Base-by-base conservation (phyloP, 2,329 filamentous ascomycete species). In the Parascedosporium putredinis region DNA sequence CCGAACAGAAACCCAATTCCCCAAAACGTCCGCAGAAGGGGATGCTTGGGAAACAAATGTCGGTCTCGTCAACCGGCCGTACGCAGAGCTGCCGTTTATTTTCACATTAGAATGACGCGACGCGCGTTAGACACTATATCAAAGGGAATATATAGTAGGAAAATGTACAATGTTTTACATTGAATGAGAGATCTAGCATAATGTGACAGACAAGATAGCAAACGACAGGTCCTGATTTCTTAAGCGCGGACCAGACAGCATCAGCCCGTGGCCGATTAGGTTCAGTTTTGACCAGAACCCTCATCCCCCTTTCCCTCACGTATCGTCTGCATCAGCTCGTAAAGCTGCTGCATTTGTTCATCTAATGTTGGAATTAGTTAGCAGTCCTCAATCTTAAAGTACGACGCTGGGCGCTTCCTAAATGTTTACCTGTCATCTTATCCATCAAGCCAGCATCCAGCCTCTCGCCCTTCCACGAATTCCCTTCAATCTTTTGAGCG, bases 301-400 rank as follows among this genome's bases (percentile, higher is more conserved):
- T 43, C 57, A 38, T 12, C 59, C 40, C 53, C 54, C 43, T 53
- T 52, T 18, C 55, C 62, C 55, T 72, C 72, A 55, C 67, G 67
- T 51, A 95, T 94, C 2, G 87, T 79, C 64, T 86, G 78, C 88
- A 96, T 94, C 51, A 98, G 72, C 63, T 97, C 91, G 62, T 96
- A 96, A 57, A 98, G 70, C 66, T 98, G 93, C 1, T 84, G 87
- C 48, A 97, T 73, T 68, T 98, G 93, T 64, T 97, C 86, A 63
- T 97, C 89, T 95, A 54, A 53, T 42, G 6, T n/a, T 10, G 16
- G 29, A 45, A 10, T 4, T 23, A 8, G n/a, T 12, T 16, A 16
- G 6, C 48, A 4, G 12, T 22, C 14, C 27, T n/a, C n/a, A n/a
- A n/a, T n/a, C n/a, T n/a, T n/a, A n/a, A n/a, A n/a, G n/a, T n/a